Conservation (phyloP, 768 basidiomycete species). For the Leccinum uliginosum region DNA sequence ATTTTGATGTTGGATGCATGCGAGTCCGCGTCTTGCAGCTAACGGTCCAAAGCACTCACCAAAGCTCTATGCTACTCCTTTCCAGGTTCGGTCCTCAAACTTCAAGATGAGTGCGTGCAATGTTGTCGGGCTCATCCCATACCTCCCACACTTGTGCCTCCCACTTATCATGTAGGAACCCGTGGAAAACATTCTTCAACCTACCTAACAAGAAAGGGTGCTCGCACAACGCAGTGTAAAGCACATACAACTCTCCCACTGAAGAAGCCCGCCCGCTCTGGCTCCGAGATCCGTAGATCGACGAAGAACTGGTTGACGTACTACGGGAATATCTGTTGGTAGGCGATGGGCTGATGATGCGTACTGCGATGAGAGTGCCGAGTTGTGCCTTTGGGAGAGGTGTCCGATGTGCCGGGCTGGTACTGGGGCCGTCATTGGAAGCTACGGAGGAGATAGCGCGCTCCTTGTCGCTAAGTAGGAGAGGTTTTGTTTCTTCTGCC, state of each 20-base stretch:
- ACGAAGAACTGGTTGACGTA: conserved; percentile 61
- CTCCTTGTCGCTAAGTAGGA: conserved; percentile 10
- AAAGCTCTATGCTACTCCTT: no score
- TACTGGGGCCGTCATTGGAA: neutral
- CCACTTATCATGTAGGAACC: no score
- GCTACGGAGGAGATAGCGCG: neutral
- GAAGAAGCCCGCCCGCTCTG: conserved; percentile 58
- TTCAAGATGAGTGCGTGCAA: no score
- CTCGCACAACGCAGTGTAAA: no score
- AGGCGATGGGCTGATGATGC: conserved; percentile 55
- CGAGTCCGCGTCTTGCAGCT: no score
- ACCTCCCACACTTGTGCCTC: no score
- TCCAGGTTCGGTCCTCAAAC: no score
- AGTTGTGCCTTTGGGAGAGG: conserved; percentile 46
- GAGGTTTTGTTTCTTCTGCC: conserved; percentile 10
- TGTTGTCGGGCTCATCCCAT: no score
- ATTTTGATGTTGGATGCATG: no score
- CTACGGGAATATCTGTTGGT: conserved; percentile 63
- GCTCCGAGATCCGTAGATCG: conserved; percentile 47
- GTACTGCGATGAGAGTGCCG: conserved; percentile 34
- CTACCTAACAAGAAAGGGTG: no score
- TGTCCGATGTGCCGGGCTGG: neutral
- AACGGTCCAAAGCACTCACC: no score
- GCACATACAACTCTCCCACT: conserved; percentile 53
- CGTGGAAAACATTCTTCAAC: no score